These are phyloP conservation scores for Carex cristatella DNA, from an alignment of 176 grass and related monocot genomes.

Conservation along the genomic window DNA sequence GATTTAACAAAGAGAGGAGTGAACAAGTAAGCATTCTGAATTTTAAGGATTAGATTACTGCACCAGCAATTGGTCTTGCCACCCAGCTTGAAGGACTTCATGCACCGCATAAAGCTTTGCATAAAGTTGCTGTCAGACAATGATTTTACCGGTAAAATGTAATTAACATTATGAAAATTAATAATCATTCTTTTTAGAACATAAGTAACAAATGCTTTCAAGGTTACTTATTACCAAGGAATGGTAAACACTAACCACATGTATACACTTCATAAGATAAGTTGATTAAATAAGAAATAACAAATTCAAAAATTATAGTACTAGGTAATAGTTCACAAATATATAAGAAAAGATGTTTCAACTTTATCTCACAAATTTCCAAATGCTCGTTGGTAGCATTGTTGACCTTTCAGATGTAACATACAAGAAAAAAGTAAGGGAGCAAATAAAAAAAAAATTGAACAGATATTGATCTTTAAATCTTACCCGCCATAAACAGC, in stretches of 20 bases:
- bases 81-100: neutral
- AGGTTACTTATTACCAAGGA: neutral
- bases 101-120: neutral
- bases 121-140: neutral
- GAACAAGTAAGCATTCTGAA: neutral
- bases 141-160: neutral
- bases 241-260: neutral
- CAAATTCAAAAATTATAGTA: neutral
- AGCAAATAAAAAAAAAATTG: neutral
- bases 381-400: neutral
- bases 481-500: conserved; percentile 81
- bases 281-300: neutral
- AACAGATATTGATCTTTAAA: neutral
- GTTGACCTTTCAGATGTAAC: neutral
- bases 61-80: neutral
- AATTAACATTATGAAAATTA: neutral
- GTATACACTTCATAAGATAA: neutral
- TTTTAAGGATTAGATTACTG: neutral
- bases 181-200: neutral
- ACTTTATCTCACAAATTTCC: conserved; percentile 5
- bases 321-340: neutral
- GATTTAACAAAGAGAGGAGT: neutral
- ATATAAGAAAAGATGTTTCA: neutral
- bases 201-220: neutral
- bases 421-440: neutral